Base-by-base conservation (phyloP, 2,329 filamentous ascomycete species). In the Emmonsiellopsis sp. region DNA sequence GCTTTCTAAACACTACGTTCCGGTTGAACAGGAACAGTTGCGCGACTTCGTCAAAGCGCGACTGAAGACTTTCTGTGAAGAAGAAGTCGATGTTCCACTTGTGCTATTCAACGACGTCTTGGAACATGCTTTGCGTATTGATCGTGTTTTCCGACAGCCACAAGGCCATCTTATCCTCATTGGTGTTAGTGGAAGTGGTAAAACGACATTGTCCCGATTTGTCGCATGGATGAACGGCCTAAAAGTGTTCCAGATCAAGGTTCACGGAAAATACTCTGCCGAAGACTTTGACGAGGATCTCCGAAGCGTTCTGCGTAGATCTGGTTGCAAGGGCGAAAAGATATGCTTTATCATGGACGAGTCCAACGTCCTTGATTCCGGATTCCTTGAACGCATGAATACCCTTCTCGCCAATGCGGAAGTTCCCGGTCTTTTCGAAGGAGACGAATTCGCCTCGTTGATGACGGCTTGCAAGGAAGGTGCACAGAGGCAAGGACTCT, bases 311-410 rank as follows among this genome's bases (percentile, higher is more conserved):
- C 82, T 99, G 42, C 86, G 93, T 45, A 83, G 93, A 54, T 94
- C 89, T 62, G 93, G 93, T 58, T 97, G 92, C 76, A 96, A 96
- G 76, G 93, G 93, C 37, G 93, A 99, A 69, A 97, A 97, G 77
- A 95, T 99, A 48, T 98, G 94, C 74, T 99, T 99, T 77, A 96
- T 99, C 75, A 97, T 99, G 91, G 93, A 99, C 68, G 93, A 99
- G 74, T 87, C 92, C 8, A 99, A 99, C 64, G 93, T 99, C 37
- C 80, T 99, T 32, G 93, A 99, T 70, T 98, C 93, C 43, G 93
- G 93, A 52, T 99, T 99, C 83, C 73, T 99, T 53, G 93, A 99
- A 71, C 86, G 94, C 63, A 99, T 98, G 93, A 99, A 99, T 69
- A 99, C 93, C 0, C 75, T 99, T 49, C 84, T 99, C 56, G 94